A percentile compares a stretch with the other conserved stretches of the same genome.
Evolutionary conservation across 768 basidiomycete species (phyloP).

Genomic region (Paxillus involutus): DNA sequence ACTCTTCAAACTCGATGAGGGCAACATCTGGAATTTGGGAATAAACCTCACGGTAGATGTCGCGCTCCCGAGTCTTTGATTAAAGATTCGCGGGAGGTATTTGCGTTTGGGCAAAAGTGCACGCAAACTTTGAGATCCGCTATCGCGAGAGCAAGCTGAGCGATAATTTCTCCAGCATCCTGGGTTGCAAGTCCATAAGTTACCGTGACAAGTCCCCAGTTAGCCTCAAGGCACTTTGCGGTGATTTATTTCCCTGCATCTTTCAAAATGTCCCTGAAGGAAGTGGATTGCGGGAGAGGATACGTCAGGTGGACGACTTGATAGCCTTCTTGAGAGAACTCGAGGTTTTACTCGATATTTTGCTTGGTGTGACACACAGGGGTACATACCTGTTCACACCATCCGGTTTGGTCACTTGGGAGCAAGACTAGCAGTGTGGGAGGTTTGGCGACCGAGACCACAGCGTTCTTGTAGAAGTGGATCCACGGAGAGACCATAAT

Average conservation of each 20-base stretch:
- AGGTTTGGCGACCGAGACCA: constrained; percentile 30
- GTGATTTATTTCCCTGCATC: constrained; percentile 15
- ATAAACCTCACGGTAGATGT: constrained; percentile 28
- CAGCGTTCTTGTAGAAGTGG: constrained; percentile 25
- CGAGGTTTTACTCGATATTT: neutral
- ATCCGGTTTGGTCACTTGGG: constrained; percentile 30
- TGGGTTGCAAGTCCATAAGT: constrained; percentile 30
- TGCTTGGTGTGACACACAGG: neutral
- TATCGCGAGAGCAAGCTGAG: constrained; percentile 2
- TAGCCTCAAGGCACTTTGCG: neutral
- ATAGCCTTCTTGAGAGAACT: constrained; percentile 42
- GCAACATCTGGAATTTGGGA: neutral
- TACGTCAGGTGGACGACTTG: constrained; percentile 31
- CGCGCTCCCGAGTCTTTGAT: constrained; percentile 20
- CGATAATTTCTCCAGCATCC: constrained; percentile 18
- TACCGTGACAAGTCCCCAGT: constrained; percentile 33
- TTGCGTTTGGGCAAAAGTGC: constrained; percentile 35
- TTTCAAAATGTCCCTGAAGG: constrained; percentile 18
- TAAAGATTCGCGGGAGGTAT: constrained; percentile 26
- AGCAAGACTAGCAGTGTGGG: constrained; percentile 31
- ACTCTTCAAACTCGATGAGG: constrained; percentile 24
- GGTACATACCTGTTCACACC: constrained; percentile 36
- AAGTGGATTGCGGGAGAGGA: constrained; percentile 12
- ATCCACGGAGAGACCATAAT: constrained; percentile 7
- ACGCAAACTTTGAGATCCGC: constrained; percentile 28